Conservation (phyloP, 2,329 filamentous ascomycete genomes). For the Dothiorella sarmentorum region DNA sequence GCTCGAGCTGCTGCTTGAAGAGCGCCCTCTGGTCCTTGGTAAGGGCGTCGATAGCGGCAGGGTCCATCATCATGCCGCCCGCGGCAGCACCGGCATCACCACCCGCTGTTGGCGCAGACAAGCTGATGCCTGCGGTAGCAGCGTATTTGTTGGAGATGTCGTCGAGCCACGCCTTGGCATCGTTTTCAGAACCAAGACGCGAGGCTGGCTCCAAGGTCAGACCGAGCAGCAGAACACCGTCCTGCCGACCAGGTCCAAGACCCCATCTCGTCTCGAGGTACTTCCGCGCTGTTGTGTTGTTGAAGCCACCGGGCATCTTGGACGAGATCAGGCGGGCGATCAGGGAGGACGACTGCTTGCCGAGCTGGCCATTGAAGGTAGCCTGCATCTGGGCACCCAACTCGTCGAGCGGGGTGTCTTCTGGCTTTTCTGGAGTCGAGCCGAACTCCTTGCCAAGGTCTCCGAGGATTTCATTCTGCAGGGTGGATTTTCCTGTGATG, state of each 20-base stretch:
- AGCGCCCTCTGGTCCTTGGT: constrained; percentile 94
- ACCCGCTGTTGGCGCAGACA: constrained; percentile 68
- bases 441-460: constrained; percentile 98
- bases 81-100: constrained; percentile 68
- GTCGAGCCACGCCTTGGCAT: constrained; percentile 91
- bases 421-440: constrained; percentile 95
- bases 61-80: constrained; percentile 99
- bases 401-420: constrained; percentile 95
- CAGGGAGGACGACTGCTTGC: constrained; percentile 91
- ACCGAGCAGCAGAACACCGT: constrained; percentile 81
- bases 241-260: constrained; percentile 78
- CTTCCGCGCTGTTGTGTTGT: constrained; percentile 93
- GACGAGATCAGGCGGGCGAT: constrained; percentile 94
- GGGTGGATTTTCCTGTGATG: constrained; percentile 81
- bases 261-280: constrained; percentile 95
- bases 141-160: constrained; percentile 89
- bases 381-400: constrained; percentile 92
- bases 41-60: constrained; percentile 89
- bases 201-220: constrained; percentile 89
- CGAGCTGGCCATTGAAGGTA: constrained; percentile 97
- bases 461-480: constrained; percentile 97
- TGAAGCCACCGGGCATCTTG: constrained; percentile 99
- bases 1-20: constrained; percentile 97
- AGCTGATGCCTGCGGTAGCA: constrained; percentile 72
- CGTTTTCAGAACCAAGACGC: constrained; percentile 82